Conservation (phyloP, 306 rosid species). For the Castanopsis chinensis region DNA sequence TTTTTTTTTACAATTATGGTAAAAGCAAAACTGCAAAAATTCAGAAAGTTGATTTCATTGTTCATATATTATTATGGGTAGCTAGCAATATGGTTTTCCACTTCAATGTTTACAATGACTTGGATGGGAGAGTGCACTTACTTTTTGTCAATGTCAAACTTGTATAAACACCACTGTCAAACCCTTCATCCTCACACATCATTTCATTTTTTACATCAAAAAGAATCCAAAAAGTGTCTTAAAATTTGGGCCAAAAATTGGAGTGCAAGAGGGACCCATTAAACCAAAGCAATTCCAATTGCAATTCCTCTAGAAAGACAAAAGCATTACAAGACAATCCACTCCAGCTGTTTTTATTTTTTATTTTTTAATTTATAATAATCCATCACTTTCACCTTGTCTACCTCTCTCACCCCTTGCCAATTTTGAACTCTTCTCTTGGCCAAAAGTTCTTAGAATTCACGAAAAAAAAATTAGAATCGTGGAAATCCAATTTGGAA, state of each 20-base stretch:
- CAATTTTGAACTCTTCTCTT: conserved; percentile 6
- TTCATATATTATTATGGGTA: neutral
- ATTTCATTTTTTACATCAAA: conserved; percentile 21
- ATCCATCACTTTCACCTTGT: conserved; percentile 24
- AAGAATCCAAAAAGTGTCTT: conserved; percentile 59
- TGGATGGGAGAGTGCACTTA: neutral
- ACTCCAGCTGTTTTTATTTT: conserved; percentile 36
- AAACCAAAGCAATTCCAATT: conserved; percentile 41
- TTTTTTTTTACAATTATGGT: no score
- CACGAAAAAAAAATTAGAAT: neutral
- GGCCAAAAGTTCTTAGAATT: neutral
- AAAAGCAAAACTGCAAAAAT: no score
- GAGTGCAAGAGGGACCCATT: conserved; percentile 36
- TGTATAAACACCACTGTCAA: conserved; percentile 13
- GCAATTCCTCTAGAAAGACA: conserved; percentile 28
- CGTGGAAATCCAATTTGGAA: neutral
- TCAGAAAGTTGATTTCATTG: no score
- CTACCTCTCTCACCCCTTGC: neutral
- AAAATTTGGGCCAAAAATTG: conserved; percentile 27
- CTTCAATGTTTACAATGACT: neutral
- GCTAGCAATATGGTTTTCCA: neutral
- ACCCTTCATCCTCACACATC: conserved; percentile 6
- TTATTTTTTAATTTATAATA: neutral
- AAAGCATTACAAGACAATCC: conserved; percentile 28
- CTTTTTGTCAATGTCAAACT: conserved; percentile 6